Evolutionary conservation across 2,329 filamentous ascomycete species (phyloP), one percentile per base, ranked within the genome.

Genomic region (Eutypa lata): DNA sequence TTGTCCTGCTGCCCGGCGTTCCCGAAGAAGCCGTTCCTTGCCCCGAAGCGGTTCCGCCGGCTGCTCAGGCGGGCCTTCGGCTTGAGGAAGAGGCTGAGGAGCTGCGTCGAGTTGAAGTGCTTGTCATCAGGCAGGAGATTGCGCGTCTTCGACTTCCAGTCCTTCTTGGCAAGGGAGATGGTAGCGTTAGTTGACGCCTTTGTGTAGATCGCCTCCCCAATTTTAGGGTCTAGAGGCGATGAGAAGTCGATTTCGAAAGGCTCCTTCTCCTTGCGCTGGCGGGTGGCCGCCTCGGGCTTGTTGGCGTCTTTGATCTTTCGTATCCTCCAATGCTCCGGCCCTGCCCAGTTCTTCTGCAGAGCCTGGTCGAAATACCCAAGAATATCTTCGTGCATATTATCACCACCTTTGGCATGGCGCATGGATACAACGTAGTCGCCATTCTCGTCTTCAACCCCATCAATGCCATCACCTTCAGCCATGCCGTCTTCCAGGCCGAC

Each of bases 251-350:
- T 96, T 66, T 94, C 89, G 66, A 99, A 99, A 0, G 90, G 88
- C 67, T 97, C 93, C 72, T 97, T 99, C 70, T 97, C 94, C 71
- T 97, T 97, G 57, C 91, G 84, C 63, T 86, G 84, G 58, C 82
- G 86, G 65, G 70, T 81, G 63, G 63, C 75, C 14, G 82, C 77
- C 8, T 81, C 76, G 7, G 84, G 79, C 70, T 92, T 91, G 63
- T 78, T 81, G 65, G 79, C 74, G 58, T 87, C 84, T 65, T 97
- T 97, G 71, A 99, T 94, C 66, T 91, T 91, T 57, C 90, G 83
- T 67, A 99, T 97, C 61, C 93, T 88, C 94, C 94, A 99, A 72
- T 99, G 94, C 69, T 97, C 94, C n/a, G 94, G 93, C 47, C 91
- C 95, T 6, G 89, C 88, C 93, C 94, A 99, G 65, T 97, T 97